These are phyloP conservation scores for Juglanconis sp. DNA, from an alignment of 2,329 filamentous ascomycete species.

Conservation along the genomic window DNA sequence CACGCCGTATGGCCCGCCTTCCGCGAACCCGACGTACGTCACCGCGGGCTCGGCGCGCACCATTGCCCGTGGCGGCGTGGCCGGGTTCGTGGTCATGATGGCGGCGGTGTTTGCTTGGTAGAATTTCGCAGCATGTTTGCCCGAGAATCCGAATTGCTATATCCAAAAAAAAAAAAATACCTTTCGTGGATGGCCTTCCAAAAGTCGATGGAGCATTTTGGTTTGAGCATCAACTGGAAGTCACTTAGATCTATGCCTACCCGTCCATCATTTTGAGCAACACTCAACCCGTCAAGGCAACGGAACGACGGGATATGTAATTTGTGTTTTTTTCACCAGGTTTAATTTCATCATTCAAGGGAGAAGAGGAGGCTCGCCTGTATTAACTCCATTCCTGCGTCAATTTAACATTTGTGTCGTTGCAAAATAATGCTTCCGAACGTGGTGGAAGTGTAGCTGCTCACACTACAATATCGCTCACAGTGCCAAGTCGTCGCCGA, in stretches of 20 bases:
- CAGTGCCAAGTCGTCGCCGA: no score
- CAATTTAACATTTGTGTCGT: background rate
- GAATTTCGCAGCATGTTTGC: background rate
- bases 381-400: background rate
- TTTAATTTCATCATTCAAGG: background rate
- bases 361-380: background rate
- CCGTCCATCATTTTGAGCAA: background rate
- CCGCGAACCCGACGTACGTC: background rate
- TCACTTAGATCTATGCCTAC: conserved; percentile 2
- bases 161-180: background rate
- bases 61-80: background rate
- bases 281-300: background rate
- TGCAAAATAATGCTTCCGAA: background rate
- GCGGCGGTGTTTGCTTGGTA: conserved; percentile 1
- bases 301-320: background rate
- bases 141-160: background rate
- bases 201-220: background rate
- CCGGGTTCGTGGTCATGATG: background rate
- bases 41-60: conserved; percentile 10
- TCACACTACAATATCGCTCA: no score
- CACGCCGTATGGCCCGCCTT: background rate
- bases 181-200: background rate
- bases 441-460: no score
- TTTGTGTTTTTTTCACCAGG: background rate
- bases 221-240: background rate